A percentile compares a stretch with the other conserved stretches of the same genome.
These are phyloP conservation scores for Pseudotsuga menziesii DNA, from an alignment of 75 land plant species.

Conservation along the genomic window DNA sequence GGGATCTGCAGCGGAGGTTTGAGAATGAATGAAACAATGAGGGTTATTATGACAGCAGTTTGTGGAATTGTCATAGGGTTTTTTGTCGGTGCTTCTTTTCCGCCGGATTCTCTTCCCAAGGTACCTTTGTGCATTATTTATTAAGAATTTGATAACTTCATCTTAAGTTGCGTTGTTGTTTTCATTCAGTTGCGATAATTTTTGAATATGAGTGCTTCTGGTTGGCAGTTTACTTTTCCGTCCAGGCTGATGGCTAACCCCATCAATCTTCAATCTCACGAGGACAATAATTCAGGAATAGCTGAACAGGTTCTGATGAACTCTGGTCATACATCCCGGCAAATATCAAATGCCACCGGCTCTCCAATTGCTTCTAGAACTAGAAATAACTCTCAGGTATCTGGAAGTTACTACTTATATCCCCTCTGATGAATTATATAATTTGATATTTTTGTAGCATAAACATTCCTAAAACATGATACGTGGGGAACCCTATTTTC, in stretches of 20 bases:
- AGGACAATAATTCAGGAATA: not conserved
- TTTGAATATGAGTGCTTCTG: not conserved
- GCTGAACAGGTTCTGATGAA: slow-evolving; percentile 2
- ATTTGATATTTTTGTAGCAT: not conserved
- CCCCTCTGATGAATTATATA: not conserved
- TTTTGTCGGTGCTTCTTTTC: slow-evolving; percentile 49
- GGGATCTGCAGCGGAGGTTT: not conserved
- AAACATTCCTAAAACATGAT: too few relatives aligned
- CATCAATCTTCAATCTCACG: not conserved
- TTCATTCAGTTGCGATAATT: not conserved
- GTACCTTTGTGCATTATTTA: slow-evolving; percentile 6
- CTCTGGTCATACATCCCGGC: not conserved
- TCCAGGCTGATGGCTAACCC: not conserved
- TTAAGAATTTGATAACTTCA: not conserved
- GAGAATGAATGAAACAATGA: slow-evolving; percentile 34
- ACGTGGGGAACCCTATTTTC: too few relatives aligned
- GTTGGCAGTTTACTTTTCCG: slow-evolving; percentile 7
- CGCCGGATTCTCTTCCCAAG: slow-evolving; percentile 28
- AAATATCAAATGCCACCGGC: not conserved
- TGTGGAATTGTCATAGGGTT: slow-evolving; percentile 47
- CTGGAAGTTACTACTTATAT: not conserved
- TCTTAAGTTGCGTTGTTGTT: not conserved
- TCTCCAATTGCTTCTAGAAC: not conserved
- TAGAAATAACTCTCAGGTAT: not conserved
- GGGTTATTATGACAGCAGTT: slow-evolving; percentile 33